Base-by-base conservation (phyloP, 768 basidiomycete genomes). In the Daedaleopsis sinensis region DNA sequence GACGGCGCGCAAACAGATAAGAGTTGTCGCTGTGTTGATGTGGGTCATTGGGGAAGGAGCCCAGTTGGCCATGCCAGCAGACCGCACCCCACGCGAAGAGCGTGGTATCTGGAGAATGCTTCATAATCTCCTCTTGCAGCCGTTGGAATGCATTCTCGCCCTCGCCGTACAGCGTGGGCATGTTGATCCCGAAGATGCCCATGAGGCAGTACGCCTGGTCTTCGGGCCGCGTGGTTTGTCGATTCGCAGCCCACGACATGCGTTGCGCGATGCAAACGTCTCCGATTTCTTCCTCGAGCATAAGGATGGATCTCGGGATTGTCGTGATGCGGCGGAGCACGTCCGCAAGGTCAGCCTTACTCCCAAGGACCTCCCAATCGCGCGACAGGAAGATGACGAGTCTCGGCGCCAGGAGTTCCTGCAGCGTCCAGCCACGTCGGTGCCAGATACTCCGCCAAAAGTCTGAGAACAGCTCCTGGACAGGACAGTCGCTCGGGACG, bases 131-230 rank as follows among this genome's bases (percentile, higher is more conserved):
- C 12, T 47, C 35, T 24, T 57, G 55, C 15, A 62, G 52, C 8
- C 61, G 39, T 13, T 35, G 51, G 38, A 62, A 62, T 0, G 61
- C 57, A 1, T 47, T 11, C n/a, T 24, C 9, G 7, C 56, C 56
- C n/a, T 58, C 56, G 1, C 61, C 61, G 15, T 58, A 62, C 23
- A 54, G 42, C 6, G 51, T 58, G 12, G 55, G 37, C 51, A 62
- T 51, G 7, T 36, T 47, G 37, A 58, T 39, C 15, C 36, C 61
- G 18, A 62, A 62, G 23, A n/a, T n/a, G n/a, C 61, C 57, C n/a
- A 58, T 23, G 42, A 62, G 57, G 10, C 39, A 62, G 47, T 62
- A 62, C 52, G 61, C 61, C 56, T 48, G 23, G 47, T 62, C 61
- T 19, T 62, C 57, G 6, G 48, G 21, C 7, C 52, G 23, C 5